Percentiles rank a stretch among this genome's conserved stretches.
phyloP scores from a whole-genome alignment of 768 basidiomycete genomes.

The Omphalotus guepiniiformis region DNA sequence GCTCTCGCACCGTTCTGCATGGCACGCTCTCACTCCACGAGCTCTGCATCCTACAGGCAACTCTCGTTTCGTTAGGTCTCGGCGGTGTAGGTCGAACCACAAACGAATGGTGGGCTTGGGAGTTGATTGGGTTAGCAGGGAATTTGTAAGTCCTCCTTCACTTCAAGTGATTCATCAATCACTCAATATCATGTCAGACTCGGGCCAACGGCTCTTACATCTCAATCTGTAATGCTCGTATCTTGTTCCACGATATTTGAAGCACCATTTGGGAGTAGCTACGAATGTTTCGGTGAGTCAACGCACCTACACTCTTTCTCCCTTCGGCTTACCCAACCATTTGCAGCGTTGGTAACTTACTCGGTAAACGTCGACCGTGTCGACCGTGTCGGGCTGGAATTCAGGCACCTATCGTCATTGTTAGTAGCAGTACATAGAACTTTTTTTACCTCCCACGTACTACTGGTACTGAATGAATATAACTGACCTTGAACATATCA shows the following conservation, averaged over 20 bases:
- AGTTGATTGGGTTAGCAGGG: constrained; percentile 62
- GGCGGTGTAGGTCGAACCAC: constrained; percentile 85
- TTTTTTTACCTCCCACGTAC: too few relatives aligned
- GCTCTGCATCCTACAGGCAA: constrained; percentile 50
- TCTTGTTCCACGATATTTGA: constrained; percentile 77
- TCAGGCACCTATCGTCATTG: too few relatives aligned
- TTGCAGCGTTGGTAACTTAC: too few relatives aligned
- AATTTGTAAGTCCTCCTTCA: constrained; percentile 31
- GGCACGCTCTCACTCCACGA: constrained; percentile 67
- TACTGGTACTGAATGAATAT: too few relatives aligned
- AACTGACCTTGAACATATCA: too few relatives aligned
- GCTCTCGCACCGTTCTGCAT: constrained; percentile 50
- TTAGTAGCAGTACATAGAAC: too few relatives aligned
- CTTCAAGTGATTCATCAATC: background rate
- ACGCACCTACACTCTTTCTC: too few relatives aligned
- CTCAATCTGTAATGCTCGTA: constrained; percentile 81
- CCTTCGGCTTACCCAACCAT: too few relatives aligned
- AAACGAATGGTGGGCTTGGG: constrained; percentile 98
- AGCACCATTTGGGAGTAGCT: constrained; percentile 82
- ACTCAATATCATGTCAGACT: constrained; percentile 37
- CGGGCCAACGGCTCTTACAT: constrained; percentile 77
- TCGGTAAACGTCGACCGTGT: too few relatives aligned
- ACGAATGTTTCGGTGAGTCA: constrained; percentile 89
- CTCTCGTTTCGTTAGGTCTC: constrained; percentile 70
- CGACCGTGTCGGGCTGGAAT: too few relatives aligned